Conservation (phyloP, 768 basidiomycete genomes). For the Russula earlei region DNA sequence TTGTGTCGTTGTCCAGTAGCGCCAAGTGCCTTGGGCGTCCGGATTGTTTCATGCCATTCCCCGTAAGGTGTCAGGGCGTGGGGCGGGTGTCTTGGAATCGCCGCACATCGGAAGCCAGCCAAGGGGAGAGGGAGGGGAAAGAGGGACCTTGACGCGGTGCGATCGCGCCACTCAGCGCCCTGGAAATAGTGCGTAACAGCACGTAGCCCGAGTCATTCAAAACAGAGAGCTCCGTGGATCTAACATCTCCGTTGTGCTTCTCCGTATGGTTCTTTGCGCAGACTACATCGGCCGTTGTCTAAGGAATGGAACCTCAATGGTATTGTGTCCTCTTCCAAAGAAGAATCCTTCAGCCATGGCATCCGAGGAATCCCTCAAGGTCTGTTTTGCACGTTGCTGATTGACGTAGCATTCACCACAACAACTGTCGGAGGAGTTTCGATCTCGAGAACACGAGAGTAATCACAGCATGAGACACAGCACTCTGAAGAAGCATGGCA, state of each 20-base stretch:
- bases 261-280: background rate
- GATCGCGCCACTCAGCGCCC: slow-evolving; percentile 7
- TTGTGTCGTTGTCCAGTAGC: background rate
- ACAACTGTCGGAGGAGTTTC: background rate
- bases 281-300: slow-evolving; percentile 1
- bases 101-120: background rate
- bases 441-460: background rate
- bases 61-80: background rate
- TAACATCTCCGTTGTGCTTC: slow-evolving; percentile 6
- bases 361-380: background rate
- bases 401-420: background rate
- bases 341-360: background rate
- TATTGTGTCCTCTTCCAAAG: background rate
- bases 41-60: background rate
- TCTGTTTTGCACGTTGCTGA: background rate
- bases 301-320: slow-evolving; percentile 4
- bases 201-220: background rate
- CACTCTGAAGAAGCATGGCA: slow-evolving; percentile 6
- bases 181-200: background rate
- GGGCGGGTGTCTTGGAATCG: background rate
- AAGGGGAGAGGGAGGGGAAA: background rate
- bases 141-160: background rate
- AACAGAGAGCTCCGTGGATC: slow-evolving; percentile 10
- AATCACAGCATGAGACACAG: slow-evolving; percentile 3
- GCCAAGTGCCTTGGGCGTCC: background rate